Base-by-base conservation (phyloP, 2,329 filamentous ascomycete species). In the Colletotrichum euphorbiae region DNA sequence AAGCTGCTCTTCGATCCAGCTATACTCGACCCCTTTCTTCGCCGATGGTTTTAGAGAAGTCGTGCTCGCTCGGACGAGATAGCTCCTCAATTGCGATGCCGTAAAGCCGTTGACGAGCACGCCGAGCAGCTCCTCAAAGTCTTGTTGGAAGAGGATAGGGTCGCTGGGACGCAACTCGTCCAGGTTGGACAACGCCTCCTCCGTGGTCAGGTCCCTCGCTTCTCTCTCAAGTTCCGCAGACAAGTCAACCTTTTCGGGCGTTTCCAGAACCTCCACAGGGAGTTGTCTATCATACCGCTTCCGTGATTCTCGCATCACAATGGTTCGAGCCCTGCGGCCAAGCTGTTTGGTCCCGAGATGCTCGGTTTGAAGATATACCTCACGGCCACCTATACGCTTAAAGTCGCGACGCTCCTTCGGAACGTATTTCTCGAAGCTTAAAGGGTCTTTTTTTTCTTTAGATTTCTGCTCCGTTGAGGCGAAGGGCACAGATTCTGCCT, bases 31-130 rank as follows among this genome's bases (percentile, higher is more conserved):
- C 12, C 60, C 31, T 15, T 70, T 62, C 38, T 67, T 46, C 31
- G 52, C 45, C 2, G 66, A 8, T 24, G 46, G n/a, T 52, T 52
- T 68, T 4, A n/a, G 8, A 33, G 56, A 36, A 28, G 50, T 62
- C 4, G 54, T 33, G 17, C 28, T 61, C 24, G 40, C 50, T 15
- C 28, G 50, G 17, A 42, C 9, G 8, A 83, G 72, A 67, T 89
- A 89, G 2, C 73, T 71, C 8, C 64, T 67, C 17, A 89, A 76
- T 70, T 89, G 86, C 0, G 71, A 40, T 0, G 65, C 73, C 0
- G 84, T 83, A 72, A 89, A 89, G 7, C 86, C 83, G 0, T 78
- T 70, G 12, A 75, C 52, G 6, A 88, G 76, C 3, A 72, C 69
- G 1, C 76, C 67, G 28, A 78, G 72, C 13, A 89, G 72, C 12